Percentiles rank a stretch among this genome's conserved stretches.
These are phyloP conservation scores for Fusarium odoratissimum DNA, from an alignment of 2,329 filamentous ascomycete species.

Conservation along the genomic window DNA sequence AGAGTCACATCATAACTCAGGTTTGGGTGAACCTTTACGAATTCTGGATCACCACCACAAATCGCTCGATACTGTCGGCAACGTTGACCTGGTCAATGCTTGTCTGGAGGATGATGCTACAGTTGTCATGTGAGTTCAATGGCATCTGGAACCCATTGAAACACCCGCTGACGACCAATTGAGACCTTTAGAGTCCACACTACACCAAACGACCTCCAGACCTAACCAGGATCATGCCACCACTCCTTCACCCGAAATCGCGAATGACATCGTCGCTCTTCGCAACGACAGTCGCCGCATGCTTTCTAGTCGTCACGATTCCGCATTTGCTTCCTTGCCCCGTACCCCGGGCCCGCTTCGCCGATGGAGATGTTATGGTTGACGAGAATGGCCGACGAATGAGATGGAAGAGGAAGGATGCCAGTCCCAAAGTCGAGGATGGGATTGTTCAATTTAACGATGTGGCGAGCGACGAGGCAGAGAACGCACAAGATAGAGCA, in stretches of 20 bases:
- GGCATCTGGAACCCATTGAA: slow-evolving; percentile 22
- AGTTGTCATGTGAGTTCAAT: slow-evolving; percentile 43
- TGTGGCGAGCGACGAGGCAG: slow-evolving; percentile 51
- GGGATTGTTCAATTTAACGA: slow-evolving; percentile 62
- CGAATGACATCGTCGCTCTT: slow-evolving; percentile 95
- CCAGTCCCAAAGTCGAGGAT: slow-evolving; percentile 54
- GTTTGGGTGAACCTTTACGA: slow-evolving; percentile 37
- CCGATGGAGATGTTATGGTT: slow-evolving; percentile 71
- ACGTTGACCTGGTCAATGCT: slow-evolving; percentile 38
- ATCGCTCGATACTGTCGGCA: slow-evolving; percentile 44
- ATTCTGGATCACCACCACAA: slow-evolving; percentile 42
- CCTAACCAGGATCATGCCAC: slow-evolving; percentile 70
- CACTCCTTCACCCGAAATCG: slow-evolving; percentile 92
- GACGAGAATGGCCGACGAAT: slow-evolving; percentile 60
- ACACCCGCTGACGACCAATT: slow-evolving; percentile 42
- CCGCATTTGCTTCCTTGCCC: slow-evolving; percentile 94
- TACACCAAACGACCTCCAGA: slow-evolving; percentile 18
- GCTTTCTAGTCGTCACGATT: slow-evolving; percentile 90
- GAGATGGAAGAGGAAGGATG: slow-evolving; percentile 56
- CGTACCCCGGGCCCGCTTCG: slow-evolving; percentile 78
- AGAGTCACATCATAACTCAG: slow-evolving; percentile 34
- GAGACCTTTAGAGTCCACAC: slow-evolving; percentile 42
- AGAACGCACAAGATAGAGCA: slow-evolving; percentile 53
- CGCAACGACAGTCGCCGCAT: slow-evolving; percentile 88
- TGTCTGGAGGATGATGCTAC: slow-evolving; percentile 42